Base-by-base conservation (phyloP, 2,329 filamentous ascomycete species). In the Pseudocercospora pini-densiflorae region DNA sequence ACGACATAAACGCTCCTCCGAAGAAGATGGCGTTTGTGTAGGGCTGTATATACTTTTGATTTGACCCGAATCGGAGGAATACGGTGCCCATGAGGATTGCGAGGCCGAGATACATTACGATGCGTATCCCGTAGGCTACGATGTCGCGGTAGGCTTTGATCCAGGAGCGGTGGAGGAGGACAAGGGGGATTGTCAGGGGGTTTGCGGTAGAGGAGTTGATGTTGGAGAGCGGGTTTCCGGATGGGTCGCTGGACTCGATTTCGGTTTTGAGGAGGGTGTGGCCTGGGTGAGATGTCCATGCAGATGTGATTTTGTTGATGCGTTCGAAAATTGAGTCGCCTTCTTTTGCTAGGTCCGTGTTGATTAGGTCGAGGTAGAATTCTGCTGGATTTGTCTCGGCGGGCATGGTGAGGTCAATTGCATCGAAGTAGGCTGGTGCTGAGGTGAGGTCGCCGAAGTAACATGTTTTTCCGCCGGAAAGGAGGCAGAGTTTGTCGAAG, bases 61-160 rank as follows among this genome's bases (percentile, higher is more conserved):
- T 80, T 0, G 89, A 84, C 3, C 84, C 80, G 2, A 96, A 83
- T 5, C 92, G 88, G 12, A 95, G 81, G 89, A 91, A 97, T 12
- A 96, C 90, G 0, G 92, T 96, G 5, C 93, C 92, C 90, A 94
- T 93, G 86, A 95, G 89, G 71, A 94, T 87, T 1, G 92, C 92
- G 14, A 95, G 83, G 79, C 87, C 87, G 65, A 89, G 83, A 77
- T 95, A 95, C 92, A 95, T 96, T 45, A 86, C 89, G 45, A 95
- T 83, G 2, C 93, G 88, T 71, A 95, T 92, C 0, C 90, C 91
- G 74, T 96, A 96, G 0, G 90, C 92, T 59, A 96, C 87, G 5
- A 95, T 84, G 76, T 97, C 93, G 27, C 93, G 88, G 77, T 94
- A 91, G 59, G 88, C 90, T 80, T 97, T 97, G 78, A 96, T 89